These are phyloP conservation scores for Cicer yamashitae DNA, from an alignment of 306 rosid genomes.

Conservation along the genomic window DNA sequence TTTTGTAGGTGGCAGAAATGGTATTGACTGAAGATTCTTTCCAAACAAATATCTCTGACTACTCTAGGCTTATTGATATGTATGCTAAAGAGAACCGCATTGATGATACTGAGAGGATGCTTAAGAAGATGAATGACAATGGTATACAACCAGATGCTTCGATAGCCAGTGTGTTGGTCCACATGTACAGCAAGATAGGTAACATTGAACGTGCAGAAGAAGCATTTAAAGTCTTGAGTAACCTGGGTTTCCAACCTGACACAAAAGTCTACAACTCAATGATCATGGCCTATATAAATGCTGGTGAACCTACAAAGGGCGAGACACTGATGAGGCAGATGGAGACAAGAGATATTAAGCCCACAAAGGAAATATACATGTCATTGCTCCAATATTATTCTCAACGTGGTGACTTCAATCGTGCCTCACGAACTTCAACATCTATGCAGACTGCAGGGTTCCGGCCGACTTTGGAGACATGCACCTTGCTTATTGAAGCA, in stretches of 20 bases:
- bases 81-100: slow-evolving; percentile 68
- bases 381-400: slow-evolving; percentile 70
- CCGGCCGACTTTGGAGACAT: slow-evolving; percentile 59
- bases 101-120: slow-evolving; percentile 79
- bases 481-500: slow-evolving; percentile 73
- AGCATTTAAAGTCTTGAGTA: slow-evolving; percentile 67
- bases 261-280: slow-evolving; percentile 62
- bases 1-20: slow-evolving; percentile 77
- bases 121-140: slow-evolving; percentile 73
- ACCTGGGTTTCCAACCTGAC: slow-evolving; percentile 77
- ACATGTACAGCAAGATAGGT: slow-evolving; percentile 84
- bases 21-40: slow-evolving; percentile 76
- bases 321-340: slow-evolving; percentile 67
- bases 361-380: slow-evolving; percentile 68
- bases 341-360: slow-evolving; percentile 65
- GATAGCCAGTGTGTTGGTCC: slow-evolving; percentile 61
- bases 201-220: slow-evolving; percentile 65
- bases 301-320: slow-evolving; percentile 58
- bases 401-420: slow-evolving; percentile 50
- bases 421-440: slow-evolving; percentile 58
- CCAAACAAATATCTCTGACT: slow-evolving; percentile 71
- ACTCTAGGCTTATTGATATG: slow-evolving; percentile 70
- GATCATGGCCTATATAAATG: slow-evolving; percentile 75
- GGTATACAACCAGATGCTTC: slow-evolving; percentile 63
- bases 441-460: slow-evolving; percentile 70